A percentile compares a stretch with the other conserved stretches of the same genome.
phyloP scores from a whole-genome alignment of 208 protist species.

The Leptomonas seymouri region DNA sequence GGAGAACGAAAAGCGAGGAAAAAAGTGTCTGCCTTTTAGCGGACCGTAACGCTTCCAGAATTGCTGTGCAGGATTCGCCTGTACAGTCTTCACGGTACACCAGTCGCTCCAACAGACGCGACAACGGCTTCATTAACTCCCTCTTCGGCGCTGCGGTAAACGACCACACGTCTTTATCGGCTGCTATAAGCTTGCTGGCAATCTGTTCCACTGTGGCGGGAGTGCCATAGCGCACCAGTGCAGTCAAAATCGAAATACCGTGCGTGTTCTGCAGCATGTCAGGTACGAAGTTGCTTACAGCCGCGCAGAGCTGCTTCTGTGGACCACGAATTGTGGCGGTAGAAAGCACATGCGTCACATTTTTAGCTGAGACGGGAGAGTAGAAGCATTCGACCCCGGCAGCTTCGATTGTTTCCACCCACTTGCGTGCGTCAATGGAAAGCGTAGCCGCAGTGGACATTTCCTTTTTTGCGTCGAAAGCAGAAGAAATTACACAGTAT shows the following conservation, averaged over 20 bases:
- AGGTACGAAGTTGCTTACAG: constrained; percentile 48
- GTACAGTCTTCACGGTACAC: constrained; percentile 78
- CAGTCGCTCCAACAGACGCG: constrained; percentile 66
- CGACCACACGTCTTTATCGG: constrained; percentile 41
- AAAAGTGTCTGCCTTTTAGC: constrained; percentile 35
- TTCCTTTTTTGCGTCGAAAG: neutral
- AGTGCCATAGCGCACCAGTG: constrained; percentile 82
- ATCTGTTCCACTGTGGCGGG: constrained; percentile 59
- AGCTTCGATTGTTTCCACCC: constrained; percentile 57
- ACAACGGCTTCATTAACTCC: constrained; percentile 38
- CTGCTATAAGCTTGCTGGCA: constrained; percentile 27
- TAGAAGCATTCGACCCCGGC: constrained; percentile 52
- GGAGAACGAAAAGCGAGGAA: constrained; percentile 48
- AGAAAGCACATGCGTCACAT: constrained; percentile 77
- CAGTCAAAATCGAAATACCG: constrained; percentile 67
- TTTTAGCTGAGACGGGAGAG: constrained; percentile 60
- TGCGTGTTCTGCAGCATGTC: constrained; percentile 47
- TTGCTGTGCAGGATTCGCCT: constrained; percentile 36
- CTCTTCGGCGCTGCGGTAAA: constrained; percentile 34
- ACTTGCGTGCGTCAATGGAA: constrained; percentile 65
- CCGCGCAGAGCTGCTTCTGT: constrained; percentile 68
- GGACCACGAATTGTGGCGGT: constrained; percentile 59
- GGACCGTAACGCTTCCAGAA: constrained; percentile 45
- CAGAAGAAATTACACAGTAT: neutral
- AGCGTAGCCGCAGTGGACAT: constrained; percentile 34